A percentile compares a stretch with the other conserved stretches of the same genome.
phyloP scores from a whole-genome alignment of 495 filamentous ascomycete genomes.

The Melanomma pulvis-pyrius region DNA sequence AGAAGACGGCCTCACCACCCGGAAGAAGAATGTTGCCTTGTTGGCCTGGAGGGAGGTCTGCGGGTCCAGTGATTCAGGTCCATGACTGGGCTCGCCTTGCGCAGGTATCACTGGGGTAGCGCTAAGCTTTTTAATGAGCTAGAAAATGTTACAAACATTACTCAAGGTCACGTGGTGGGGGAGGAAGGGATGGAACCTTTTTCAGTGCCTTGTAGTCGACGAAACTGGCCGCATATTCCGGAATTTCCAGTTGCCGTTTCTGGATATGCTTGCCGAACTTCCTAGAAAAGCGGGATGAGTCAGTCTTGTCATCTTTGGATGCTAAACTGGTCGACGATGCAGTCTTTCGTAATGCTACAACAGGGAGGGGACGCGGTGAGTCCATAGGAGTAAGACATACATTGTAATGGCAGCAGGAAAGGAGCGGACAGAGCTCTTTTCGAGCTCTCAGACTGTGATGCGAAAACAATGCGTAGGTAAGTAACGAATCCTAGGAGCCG shows the following conservation, averaged over 20 bases:
- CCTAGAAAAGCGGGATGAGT: constrained; percentile 56
- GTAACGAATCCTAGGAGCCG: constrained; percentile 13
- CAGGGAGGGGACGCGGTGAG: constrained; percentile 8
- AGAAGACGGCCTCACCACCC: constrained; percentile 64
- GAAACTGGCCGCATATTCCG: constrained; percentile 98
- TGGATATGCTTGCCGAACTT: constrained; percentile 99
- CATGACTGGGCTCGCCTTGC: constrained; percentile 63
- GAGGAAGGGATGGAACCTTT: constrained; percentile 64
- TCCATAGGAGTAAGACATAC: constrained; percentile 37
- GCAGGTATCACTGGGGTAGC: constrained; percentile 81
- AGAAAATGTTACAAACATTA: constrained; percentile 24
- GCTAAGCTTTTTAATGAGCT: constrained; percentile 98
- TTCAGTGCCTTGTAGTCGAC: constrained; percentile 99
- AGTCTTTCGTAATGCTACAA: constrained; percentile 22
- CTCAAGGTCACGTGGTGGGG: neutral
- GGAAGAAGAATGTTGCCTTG: constrained; percentile 98
- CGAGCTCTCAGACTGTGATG: constrained; percentile 13
- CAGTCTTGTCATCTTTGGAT: constrained; percentile 36
- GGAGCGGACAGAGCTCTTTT: constrained; percentile 11
- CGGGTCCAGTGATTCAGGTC: constrained; percentile 63
- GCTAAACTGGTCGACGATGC: constrained; percentile 33
- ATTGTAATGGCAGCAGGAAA: constrained; percentile 32
- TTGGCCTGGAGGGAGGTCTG: constrained; percentile 94
- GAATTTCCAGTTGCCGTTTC: constrained; percentile 96
- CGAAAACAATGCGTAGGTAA: constrained; percentile 22